Percentiles rank a stretch among this genome's conserved stretches.
Evolutionary conservation across 2,329 filamentous ascomycete species (phyloP).

Genomic region (Pseudocercospora musae): DNA sequence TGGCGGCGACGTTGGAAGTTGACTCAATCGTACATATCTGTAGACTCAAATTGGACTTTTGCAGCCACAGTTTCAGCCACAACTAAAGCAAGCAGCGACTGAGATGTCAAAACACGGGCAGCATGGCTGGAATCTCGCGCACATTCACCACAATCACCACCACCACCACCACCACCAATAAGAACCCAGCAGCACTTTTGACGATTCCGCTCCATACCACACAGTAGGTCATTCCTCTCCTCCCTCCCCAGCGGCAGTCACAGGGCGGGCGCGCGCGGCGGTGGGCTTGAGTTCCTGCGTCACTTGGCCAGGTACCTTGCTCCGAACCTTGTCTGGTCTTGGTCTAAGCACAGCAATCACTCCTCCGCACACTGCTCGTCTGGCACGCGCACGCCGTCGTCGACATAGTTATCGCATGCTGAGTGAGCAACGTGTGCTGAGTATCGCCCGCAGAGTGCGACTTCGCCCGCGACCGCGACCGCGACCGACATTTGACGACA

Average conservation of each 20-base stretch:
- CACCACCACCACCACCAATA: background rate
- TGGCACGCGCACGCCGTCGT: background rate
- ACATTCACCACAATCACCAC: background rate
- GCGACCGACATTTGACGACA: slow-evolving; percentile 4
- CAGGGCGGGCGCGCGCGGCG: background rate
- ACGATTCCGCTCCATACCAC: background rate
- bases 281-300: slow-evolving; percentile 1
- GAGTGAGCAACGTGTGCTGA: background rate
- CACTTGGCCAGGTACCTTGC: slow-evolving; percentile 9
- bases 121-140: background rate
- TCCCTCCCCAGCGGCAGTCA: background rate
- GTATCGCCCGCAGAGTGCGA: background rate
- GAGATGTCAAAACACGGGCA: background rate
- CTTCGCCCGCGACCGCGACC: background rate
- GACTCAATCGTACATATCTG: background rate
- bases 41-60: slow-evolving; percentile 6
- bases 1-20: background rate
- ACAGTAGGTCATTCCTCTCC: background rate
- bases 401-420: background rate
- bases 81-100: background rate
- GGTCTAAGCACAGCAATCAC: background rate
- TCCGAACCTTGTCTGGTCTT: slow-evolving; percentile 14
- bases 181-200: background rate
- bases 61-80: background rate
- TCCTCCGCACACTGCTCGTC: background rate